Evolutionary conservation across 805 yeast genomes (phyloP).

Genomic region (Lipomyces starkeyi): DNA sequence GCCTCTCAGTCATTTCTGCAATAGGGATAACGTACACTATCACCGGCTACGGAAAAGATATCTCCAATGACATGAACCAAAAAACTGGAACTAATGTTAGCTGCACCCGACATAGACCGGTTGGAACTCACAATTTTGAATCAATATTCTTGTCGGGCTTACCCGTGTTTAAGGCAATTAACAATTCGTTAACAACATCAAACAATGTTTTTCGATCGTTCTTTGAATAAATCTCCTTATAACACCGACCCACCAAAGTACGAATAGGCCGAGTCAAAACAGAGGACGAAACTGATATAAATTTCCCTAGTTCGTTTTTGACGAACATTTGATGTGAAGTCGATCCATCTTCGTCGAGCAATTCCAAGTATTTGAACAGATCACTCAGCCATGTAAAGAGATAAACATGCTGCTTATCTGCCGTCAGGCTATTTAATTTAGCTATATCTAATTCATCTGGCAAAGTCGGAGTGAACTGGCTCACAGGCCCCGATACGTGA

Average conservation of each 20-base stretch:
- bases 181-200: conserved; percentile 41
- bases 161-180: conserved; percentile 38
- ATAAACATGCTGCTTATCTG: conserved; percentile 34
- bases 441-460: conserved; percentile 27
- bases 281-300: conserved; percentile 23
- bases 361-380: conserved; percentile 26
- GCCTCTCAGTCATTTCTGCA: not conserved
- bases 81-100: conserved; percentile 27
- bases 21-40: conserved; percentile 35
- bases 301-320: conserved; percentile 30
- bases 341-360: conserved; percentile 34
- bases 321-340: conserved; percentile 38
- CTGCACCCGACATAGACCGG: not conserved
- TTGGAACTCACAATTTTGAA: conserved; percentile 41
- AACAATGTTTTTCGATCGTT: conserved; percentile 39
- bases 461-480: conserved; percentile 10
- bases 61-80: conserved; percentile 41
- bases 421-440: conserved; percentile 22
- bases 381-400: conserved; percentile 33
- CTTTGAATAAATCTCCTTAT: conserved; percentile 28
- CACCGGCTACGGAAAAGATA: conserved; percentile 42
- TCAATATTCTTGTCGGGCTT: conserved; percentile 43
- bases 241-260: conserved; percentile 33
- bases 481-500: not conserved
- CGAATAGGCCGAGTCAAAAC: conserved; percentile 31